Conservation (phyloP, 2,329 filamentous ascomycete genomes). For the Fusarium neocosmosporiellum region DNA sequence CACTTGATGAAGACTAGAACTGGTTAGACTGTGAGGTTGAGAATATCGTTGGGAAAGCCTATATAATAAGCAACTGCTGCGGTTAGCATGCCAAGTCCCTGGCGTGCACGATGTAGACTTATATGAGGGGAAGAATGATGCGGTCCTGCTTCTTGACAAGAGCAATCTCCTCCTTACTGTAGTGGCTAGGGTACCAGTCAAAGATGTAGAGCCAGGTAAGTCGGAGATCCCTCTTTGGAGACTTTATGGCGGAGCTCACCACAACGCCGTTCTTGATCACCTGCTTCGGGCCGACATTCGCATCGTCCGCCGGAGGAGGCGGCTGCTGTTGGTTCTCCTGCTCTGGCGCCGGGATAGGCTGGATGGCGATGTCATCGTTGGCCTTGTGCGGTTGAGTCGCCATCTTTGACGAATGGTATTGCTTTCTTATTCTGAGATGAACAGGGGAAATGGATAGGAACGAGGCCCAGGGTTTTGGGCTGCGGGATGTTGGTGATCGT, state of each 20-base stretch:
- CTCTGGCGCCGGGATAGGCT: neutral
- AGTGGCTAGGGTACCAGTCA: conserved; percentile 49
- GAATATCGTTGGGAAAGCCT: neutral
- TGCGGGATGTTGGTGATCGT: neutral
- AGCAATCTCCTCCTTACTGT: conserved; percentile 43
- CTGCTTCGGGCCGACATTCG: neutral
- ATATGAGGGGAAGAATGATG: conserved; percentile 46
- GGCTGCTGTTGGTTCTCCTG: neutral
- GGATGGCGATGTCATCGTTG: neutral
- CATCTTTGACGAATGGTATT: neutral
- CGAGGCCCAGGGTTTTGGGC: neutral
- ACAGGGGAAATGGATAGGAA: neutral
- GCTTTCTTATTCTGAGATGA: neutral
- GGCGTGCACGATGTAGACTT: conserved; percentile 1
- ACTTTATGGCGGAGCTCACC: conserved; percentile 40
- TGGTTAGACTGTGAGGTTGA: neutral
- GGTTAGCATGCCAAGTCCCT: neutral
- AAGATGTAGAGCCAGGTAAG: conserved; percentile 33
- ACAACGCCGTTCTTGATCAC: conserved; percentile 36
- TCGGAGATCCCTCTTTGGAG: conserved; percentile 31
- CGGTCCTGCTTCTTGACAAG: conserved; percentile 45
- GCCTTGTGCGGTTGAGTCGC: neutral
- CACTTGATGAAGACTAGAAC: conserved; percentile 46
- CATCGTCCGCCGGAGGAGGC: neutral
- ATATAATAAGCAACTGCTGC: conserved; percentile 25